phyloP scores from a whole-genome alignment of 129 eudicot species.

The Helichrysum umbraculigerum region DNA sequence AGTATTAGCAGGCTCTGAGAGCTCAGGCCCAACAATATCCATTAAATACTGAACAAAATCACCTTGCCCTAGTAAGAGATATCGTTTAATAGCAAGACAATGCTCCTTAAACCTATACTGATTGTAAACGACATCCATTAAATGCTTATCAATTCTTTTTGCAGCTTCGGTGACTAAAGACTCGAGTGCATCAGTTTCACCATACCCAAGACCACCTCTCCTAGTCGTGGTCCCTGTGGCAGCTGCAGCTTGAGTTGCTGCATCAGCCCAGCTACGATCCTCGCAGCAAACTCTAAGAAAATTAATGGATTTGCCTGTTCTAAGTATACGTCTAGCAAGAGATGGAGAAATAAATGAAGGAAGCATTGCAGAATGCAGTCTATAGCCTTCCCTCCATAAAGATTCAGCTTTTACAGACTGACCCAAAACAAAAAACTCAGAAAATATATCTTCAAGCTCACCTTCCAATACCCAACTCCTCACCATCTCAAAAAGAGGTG shows the following conservation, averaged over 20 bases:
- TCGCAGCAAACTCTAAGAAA: constrained; percentile 95
- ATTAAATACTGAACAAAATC: constrained; percentile 96
- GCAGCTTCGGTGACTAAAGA: constrained; percentile 92
- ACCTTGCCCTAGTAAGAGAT: constrained; percentile 91
- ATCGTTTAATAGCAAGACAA: constrained; percentile 93
- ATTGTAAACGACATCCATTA: constrained; percentile 78
- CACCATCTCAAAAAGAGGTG: constrained; percentile 99
- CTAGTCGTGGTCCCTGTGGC: constrained; percentile 92
- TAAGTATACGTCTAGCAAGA: constrained; percentile 81
- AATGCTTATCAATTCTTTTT: constrained; percentile 82
- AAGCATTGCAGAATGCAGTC: constrained; percentile 90
- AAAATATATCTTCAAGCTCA: constrained; percentile 92
- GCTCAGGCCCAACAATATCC: constrained; percentile 97
- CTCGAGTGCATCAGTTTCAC: constrained; percentile 96
- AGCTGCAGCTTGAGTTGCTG: constrained; percentile 92
- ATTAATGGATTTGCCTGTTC: constrained; percentile 96
- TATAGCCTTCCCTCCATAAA: constrained; percentile 93
- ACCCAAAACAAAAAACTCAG: constrained; percentile 85
- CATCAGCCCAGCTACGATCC: constrained; percentile 96
- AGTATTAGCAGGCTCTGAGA: constrained; percentile 80
- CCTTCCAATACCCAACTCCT: constrained; percentile 99
- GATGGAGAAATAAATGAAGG: constrained; percentile 92
- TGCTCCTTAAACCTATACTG: constrained; percentile 90
- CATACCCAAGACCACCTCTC: constrained; percentile 96
- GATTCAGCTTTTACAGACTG: constrained; percentile 96